Percentiles rank a stretch among this genome's conserved stretches.
These are phyloP conservation scores for Russula virescens DNA, from an alignment of 768 basidiomycete genomes.

Conservation along the genomic window DNA sequence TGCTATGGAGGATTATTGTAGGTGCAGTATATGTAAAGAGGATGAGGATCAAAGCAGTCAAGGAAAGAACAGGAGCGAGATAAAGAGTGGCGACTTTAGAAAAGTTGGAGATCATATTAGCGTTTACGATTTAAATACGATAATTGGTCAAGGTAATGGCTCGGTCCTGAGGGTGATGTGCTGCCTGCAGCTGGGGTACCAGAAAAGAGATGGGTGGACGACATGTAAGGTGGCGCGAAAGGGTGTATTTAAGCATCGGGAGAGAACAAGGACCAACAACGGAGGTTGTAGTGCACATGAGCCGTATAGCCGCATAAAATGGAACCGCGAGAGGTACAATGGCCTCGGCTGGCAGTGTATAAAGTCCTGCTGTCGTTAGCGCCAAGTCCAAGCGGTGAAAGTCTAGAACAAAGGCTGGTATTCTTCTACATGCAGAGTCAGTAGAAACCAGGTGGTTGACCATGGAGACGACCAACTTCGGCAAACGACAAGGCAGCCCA, in stretches of 20 bases:
- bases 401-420: no score
- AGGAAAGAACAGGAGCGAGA: constrained; percentile 57
- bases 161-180: constrained; percentile 17
- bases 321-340: background rate
- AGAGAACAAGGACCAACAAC: constrained; percentile 1
- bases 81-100: constrained; percentile 65
- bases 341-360: background rate
- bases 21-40: constrained; percentile 70
- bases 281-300: background rate
- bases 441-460: no score
- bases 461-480: no score
- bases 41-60: constrained; percentile 60
- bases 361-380: no score
- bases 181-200: constrained; percentile 20
- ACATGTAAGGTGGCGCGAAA: background rate
- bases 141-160: constrained; percentile 22
- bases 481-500: background rate
- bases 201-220: background rate
- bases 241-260: constrained; percentile 6
- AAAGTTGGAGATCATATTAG: constrained; percentile 61
- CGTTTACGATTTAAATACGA: constrained; percentile 15
- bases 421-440: no score
- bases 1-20: constrained; percentile 48
- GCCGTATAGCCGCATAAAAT: background rate
- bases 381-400: no score